phyloP scores from a whole-genome alignment of 2,329 filamentous ascomycete genomes.

The Fusarium sp. region DNA sequence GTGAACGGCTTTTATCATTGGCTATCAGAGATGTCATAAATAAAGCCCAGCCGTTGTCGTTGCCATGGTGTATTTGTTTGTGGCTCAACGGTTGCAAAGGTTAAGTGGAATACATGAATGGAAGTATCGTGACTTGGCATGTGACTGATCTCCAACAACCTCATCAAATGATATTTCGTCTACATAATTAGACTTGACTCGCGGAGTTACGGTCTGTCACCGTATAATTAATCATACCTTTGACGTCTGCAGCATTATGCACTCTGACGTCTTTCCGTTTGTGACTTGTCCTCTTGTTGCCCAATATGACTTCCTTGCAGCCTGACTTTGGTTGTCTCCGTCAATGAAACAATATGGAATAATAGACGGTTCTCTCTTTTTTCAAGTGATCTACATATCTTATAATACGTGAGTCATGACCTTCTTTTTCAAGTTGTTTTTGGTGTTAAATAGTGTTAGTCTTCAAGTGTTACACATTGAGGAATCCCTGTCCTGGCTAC shows the following conservation, averaged over 20 bases:
- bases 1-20: not conserved
- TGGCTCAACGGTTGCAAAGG: conserved; percentile 21
- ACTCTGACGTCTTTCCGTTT: conserved; percentile 9
- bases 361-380: not conserved
- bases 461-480: no score
- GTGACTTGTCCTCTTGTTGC: conserved; percentile 13
- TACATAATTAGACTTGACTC: conserved; percentile 10
- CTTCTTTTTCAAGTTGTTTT: no score
- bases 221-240: not conserved
- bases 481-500: not conserved
- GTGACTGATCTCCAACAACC: conserved; percentile 32
- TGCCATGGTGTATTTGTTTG: conserved; percentile 2
- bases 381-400: no score
- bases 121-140: conserved; percentile 41
- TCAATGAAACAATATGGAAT: not conserved
- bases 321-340: conserved; percentile 16
- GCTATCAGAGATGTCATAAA: not conserved
- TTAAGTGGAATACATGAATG: not conserved
- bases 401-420: no score
- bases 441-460: not conserved
- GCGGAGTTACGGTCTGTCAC: not conserved
- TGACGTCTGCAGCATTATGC: conserved; percentile 19
- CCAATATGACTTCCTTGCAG: conserved; percentile 34
- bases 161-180: not conserved
- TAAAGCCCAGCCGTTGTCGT: not conserved